phyloP scores from a whole-genome alignment of 129 eudicot genomes.

The Flaveria ramosissima region DNA sequence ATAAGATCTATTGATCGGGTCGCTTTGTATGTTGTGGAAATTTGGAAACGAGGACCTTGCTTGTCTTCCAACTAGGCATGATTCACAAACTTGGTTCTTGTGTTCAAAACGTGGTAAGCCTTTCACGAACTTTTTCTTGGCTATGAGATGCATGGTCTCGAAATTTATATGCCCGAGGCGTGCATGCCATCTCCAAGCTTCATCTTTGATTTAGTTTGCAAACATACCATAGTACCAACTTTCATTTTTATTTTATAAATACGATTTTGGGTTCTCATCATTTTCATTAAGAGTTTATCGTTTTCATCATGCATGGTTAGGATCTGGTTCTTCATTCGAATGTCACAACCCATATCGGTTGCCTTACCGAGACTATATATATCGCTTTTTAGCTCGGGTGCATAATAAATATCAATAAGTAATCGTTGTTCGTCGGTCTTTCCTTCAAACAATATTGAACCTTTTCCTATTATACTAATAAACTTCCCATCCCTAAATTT shows the following conservation, averaged over 20 bases:
- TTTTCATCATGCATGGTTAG: not conserved
- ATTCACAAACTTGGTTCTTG: not conserved
- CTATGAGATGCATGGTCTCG: not conserved
- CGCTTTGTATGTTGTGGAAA: no score
- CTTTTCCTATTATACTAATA: fast-evolving
- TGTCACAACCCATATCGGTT: no score
- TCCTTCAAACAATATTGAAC: no score
- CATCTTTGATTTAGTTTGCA: not conserved
- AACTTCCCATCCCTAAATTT: not conserved
- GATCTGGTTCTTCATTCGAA: not conserved
- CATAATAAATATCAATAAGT: no score
- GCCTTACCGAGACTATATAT: no score
- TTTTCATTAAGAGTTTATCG: not conserved
- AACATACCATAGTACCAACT: not conserved
- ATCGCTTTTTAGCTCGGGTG: no score
- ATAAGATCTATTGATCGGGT: not conserved
- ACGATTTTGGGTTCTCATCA: not conserved
- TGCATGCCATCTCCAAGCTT: no score
- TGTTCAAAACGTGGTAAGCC: no score
- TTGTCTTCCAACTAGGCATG: not conserved
- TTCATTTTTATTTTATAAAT: not conserved
- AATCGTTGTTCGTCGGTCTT: no score
- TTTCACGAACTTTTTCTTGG: no score
- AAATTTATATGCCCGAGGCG: not conserved
- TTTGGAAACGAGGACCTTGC: not conserved